Evolutionary conservation across 306 rosid genomes (phyloP).

Genomic region (Begonia fuchsioides): DNA sequence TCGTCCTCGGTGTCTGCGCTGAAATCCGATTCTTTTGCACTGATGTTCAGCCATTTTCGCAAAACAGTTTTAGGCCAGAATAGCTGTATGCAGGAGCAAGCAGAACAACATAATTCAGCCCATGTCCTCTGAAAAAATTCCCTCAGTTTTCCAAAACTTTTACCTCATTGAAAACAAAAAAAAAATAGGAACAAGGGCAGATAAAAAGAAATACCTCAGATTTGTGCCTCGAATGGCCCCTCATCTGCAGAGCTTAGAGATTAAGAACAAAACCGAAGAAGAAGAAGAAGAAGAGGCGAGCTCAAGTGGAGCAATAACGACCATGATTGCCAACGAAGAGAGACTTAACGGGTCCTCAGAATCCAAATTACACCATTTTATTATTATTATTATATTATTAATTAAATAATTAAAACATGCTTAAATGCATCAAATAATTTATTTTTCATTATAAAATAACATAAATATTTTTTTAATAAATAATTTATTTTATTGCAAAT

Average conservation of each 20-base stretch:
- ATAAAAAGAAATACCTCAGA: constrained; percentile 31
- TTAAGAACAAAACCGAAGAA: constrained; percentile 1
- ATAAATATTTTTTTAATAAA: too few species aligned
- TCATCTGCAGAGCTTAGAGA: constrained; percentile 22
- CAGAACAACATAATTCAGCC: constrained; percentile 53
- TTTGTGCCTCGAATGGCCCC: constrained; percentile 27
- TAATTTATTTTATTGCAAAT: too few species aligned
- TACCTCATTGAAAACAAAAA: constrained; percentile 14
- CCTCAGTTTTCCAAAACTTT: constrained; percentile 30
- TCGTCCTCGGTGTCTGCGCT: constrained; percentile 60
- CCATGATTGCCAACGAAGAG: too few species aligned
- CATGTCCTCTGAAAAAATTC: constrained; percentile 52
- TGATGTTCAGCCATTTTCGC: constrained; percentile 76
- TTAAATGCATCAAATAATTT: too few species aligned
- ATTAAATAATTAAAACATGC: too few species aligned
- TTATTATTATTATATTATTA: too few species aligned
- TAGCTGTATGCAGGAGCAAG: constrained; percentile 45
- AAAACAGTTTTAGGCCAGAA: constrained; percentile 63
- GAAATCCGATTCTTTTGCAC: constrained; percentile 39
- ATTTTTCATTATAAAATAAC: too few species aligned
- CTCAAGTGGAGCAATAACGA: too few species aligned
- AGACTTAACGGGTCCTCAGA: too few species aligned
- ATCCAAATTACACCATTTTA: too few species aligned
- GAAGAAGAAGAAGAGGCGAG: constrained; percentile 3
- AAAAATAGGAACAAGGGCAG: background rate